Evolutionary conservation across 2,329 filamentous ascomycete genomes (phyloP).

Genomic region (Neodidymelliopsis sp.): DNA sequence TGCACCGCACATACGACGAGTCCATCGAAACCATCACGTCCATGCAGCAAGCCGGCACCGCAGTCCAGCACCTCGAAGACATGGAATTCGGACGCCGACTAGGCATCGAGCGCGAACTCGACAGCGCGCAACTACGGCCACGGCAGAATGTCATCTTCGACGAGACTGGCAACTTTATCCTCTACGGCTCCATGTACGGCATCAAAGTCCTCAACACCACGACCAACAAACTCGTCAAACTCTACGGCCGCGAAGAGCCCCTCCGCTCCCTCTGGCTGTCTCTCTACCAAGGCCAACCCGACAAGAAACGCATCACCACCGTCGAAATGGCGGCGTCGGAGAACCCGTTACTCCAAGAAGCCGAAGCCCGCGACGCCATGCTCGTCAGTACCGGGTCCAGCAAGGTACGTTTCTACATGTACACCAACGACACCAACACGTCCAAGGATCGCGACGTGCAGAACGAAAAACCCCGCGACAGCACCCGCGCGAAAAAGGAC

Average conservation of each 20-base stretch:
- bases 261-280: slow-evolving; percentile 83
- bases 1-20: slow-evolving; percentile 94
- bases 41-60: slow-evolving; percentile 94
- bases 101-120: slow-evolving; percentile 85
- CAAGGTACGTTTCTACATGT: slow-evolving; percentile 97
- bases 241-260: slow-evolving; percentile 89
- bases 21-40: slow-evolving; percentile 87
- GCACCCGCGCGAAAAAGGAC: slow-evolving; percentile 57
- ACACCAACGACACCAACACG: slow-evolving; percentile 82
- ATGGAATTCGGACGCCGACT: slow-evolving; percentile 91
- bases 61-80: slow-evolving; percentile 80
- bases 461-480: slow-evolving; percentile 85
- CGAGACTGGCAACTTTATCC: slow-evolving; percentile 92
- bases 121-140: slow-evolving; percentile 70
- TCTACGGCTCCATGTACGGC: slow-evolving; percentile 91
- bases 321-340: slow-evolving; percentile 96
- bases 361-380: slow-evolving; percentile 89
- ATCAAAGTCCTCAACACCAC: slow-evolving; percentile 96
- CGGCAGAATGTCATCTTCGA: slow-evolving; percentile 92
- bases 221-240: slow-evolving; percentile 89
- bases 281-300: slow-evolving; percentile 92
- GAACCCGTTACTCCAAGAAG: slow-evolving; percentile 92
- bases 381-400: slow-evolving; percentile 82
- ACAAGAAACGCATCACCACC: slow-evolving; percentile 91
- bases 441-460: slow-evolving; percentile 79